Conservation (phyloP, 2,329 filamentous ascomycete species). For the Aphanoascus verrucosus region DNA sequence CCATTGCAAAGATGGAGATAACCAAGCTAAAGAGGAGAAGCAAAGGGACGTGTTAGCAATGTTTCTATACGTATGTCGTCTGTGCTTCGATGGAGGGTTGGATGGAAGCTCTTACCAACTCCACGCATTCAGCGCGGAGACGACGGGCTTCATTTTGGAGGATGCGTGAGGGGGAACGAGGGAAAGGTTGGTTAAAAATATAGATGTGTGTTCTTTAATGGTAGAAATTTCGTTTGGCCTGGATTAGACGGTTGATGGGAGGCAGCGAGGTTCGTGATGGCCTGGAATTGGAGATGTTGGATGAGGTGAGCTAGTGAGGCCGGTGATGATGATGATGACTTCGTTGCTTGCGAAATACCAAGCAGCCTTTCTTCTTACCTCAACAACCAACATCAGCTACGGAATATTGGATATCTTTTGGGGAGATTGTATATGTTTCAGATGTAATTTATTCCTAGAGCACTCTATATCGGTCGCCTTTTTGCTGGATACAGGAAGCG, state of each 20-base stretch:
- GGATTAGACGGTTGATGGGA: not conserved
- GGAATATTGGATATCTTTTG: too few species aligned
- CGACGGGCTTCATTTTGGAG: conserved; percentile 75
- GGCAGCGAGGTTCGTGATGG: not conserved
- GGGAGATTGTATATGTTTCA: too few species aligned
- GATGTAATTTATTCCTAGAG: too few species aligned
- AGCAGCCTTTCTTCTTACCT: too few species aligned
- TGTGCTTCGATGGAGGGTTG: conserved; percentile 5
- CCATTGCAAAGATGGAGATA: conserved; percentile 53
- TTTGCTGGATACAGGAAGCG: too few species aligned
- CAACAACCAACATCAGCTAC: too few species aligned
- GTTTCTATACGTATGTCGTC: not conserved
- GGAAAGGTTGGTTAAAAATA: not conserved
- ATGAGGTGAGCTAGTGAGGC: not conserved
- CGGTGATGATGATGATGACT: too few species aligned
- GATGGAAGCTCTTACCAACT: conserved; percentile 56
- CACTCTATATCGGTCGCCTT: too few species aligned
- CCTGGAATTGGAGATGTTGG: not conserved
- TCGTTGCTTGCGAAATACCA: not conserved
- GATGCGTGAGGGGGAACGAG: not conserved
- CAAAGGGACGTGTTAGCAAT: conserved; percentile 13
- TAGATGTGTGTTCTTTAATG: not conserved
- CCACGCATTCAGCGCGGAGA: conserved; percentile 87
- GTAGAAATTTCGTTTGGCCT: not conserved
- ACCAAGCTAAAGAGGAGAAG: conserved; percentile 49